Evolutionary conservation across 169 alveolate genomes (phyloP).

Genomic region (Perkinsus olseni): DNA sequence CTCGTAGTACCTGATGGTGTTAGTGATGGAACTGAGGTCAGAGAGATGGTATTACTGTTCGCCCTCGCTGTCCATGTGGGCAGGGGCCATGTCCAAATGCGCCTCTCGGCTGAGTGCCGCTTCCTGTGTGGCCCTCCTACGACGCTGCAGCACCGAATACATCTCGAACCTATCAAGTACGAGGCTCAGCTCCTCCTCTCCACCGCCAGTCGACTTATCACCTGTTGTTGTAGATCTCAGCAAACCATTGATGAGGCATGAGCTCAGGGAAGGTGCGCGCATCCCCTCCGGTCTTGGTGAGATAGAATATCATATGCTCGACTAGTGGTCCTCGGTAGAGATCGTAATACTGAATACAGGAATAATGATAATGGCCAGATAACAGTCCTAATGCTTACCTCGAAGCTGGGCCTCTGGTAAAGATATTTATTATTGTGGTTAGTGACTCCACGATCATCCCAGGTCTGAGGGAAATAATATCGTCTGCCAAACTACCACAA

Average conservation of each 20-base stretch:
- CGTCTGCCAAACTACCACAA: not conserved
- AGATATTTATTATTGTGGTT: not conserved
- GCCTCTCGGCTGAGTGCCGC: constrained; percentile 3
- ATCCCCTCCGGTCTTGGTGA: constrained; percentile 64
- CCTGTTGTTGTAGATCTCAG: not conserved
- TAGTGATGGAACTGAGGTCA: not conserved
- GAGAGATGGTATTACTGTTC: constrained; percentile 1
- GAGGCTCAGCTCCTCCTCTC: not conserved
- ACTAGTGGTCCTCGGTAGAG: constrained; percentile 41
- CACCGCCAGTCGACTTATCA: not conserved
- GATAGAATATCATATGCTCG: constrained; percentile 66
- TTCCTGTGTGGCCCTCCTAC: constrained; percentile 24
- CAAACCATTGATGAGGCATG: constrained; percentile 13
- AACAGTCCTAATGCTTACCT: not conserved
- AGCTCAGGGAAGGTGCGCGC: constrained; percentile 68
- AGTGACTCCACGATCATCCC: not conserved
- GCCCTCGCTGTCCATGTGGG: constrained; percentile 23
- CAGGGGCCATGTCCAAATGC: constrained; percentile 29
- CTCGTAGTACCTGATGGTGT: not conserved
- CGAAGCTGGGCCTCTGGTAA: constrained; percentile 16
- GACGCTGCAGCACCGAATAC: constrained; percentile 28
- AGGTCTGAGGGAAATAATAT: not conserved
- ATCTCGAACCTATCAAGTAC: not conserved
- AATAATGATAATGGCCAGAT: not conserved
- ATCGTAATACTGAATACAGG: not conserved